Evolutionary conservation across 257 asterid species (phyloP).

Genomic region (Solanum clarkiae): DNA sequence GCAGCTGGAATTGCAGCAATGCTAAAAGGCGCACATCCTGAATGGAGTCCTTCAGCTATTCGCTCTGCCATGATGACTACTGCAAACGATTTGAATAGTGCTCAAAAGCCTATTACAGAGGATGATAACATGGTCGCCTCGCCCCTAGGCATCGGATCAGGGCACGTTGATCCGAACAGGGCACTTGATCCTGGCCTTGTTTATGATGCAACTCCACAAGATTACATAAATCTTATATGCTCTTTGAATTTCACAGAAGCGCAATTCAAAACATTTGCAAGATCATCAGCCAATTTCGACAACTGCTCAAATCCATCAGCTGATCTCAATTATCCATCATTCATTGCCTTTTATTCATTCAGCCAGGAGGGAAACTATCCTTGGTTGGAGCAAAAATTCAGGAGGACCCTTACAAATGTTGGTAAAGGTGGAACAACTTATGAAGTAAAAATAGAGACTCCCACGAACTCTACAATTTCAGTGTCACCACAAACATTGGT

Average conservation of each 20-base stretch:
- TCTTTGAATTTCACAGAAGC: background rate
- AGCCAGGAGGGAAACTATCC: background rate
- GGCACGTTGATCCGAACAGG: background rate
- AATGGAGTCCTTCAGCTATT: conserved; percentile 4
- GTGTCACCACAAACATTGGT: background rate
- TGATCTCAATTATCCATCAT: background rate
- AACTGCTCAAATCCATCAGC: background rate
- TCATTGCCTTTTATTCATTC: background rate
- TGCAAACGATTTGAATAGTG: background rate
- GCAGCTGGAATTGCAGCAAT: conserved; percentile 6
- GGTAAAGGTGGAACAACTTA: background rate
- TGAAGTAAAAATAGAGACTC: background rate
- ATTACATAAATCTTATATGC: background rate
- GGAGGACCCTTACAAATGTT: background rate
- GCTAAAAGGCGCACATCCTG: conserved; percentile 1
- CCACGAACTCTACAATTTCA: background rate
- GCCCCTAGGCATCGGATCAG: background rate
- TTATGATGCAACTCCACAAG: background rate
- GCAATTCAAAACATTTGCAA: background rate
- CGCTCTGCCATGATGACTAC: conserved; percentile 15
- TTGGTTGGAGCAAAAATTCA: background rate
- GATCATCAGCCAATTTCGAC: background rate
- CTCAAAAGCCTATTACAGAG: background rate
- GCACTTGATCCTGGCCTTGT: background rate
- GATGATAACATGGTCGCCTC: background rate